Conservation (phyloP, 192 early-diverging fungal genomes). For the Obelidium mucronatum region DNA sequence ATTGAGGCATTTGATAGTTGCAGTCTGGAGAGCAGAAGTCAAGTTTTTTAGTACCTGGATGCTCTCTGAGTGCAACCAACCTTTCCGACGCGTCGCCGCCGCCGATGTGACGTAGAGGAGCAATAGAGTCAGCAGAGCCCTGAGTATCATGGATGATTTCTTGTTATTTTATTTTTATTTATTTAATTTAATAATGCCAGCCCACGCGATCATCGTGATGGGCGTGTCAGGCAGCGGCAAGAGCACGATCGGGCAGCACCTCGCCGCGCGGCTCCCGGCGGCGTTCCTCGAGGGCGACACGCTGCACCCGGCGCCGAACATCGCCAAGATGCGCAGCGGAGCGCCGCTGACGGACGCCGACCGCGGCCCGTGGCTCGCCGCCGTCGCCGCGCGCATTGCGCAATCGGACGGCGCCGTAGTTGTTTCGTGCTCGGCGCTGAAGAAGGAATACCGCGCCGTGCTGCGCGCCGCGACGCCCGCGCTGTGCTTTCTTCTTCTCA, state of each 20-base stretch:
- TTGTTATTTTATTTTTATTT: no score
- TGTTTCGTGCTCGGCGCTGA: constrained; percentile 24
- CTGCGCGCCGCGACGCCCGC: neutral
- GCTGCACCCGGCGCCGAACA: constrained; percentile 29
- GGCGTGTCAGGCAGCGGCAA: constrained; percentile 39
- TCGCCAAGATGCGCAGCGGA: constrained; percentile 26
- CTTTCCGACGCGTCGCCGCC: no score
- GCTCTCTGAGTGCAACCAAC: no score
- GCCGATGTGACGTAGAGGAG: no score
- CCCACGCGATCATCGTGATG: constrained; percentile 12
- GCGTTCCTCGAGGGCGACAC: constrained; percentile 35
- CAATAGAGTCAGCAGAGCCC: no score
- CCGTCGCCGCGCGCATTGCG: neutral
- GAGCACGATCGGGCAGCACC: constrained; percentile 7
- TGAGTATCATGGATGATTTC: no score
- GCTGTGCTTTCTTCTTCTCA: constrained; percentile 2
- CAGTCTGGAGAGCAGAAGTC: no score
- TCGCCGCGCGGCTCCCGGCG: no score
- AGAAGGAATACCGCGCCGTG: constrained; percentile 7
- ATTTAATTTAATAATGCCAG: no score
- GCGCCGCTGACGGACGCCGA: constrained; percentile 29
- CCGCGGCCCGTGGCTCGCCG: constrained; percentile 27
- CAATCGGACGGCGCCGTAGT: neutral
- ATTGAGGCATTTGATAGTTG: no score
- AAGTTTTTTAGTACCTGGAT: no score